These are phyloP conservation scores for Miscanthus lutarioriparius DNA, from an alignment of 176 grass and related monocot species.

Conservation along the genomic window DNA sequence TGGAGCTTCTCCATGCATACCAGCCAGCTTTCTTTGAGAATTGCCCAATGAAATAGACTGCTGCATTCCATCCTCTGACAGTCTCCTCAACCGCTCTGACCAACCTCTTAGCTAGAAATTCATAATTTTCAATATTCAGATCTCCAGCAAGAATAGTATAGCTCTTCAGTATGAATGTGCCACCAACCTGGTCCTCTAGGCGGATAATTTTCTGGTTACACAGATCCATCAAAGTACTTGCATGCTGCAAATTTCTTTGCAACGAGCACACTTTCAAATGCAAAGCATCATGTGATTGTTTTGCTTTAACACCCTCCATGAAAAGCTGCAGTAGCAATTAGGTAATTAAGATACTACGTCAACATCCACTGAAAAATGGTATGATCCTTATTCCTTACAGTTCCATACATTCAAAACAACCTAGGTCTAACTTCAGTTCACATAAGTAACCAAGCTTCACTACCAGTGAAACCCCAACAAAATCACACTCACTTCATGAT, in stretches of 20 bases:
- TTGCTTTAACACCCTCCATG: conserved; percentile 71
- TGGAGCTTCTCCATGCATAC: conserved; percentile 52
- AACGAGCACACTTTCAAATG: conserved; percentile 49
- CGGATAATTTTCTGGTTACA: conserved; percentile 57
- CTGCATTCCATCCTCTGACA: conserved; percentile 58
- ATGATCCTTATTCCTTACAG: background rate
- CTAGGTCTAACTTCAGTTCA: background rate
- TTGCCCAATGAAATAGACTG: conserved; percentile 49
- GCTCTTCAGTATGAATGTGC: conserved; percentile 11
- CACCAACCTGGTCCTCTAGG: conserved; percentile 71
- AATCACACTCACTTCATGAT: conserved; percentile 2
- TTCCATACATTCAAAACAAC: background rate
- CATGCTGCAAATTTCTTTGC: conserved; percentile 61
- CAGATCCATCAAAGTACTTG: conserved; percentile 62
- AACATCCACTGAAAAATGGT: background rate
- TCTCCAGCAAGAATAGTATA: conserved; percentile 2
- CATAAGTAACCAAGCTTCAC: background rate
- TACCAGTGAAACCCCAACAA: conserved; percentile 4
- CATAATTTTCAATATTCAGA: conserved; percentile 26
- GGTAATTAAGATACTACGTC: conserved; percentile 8
- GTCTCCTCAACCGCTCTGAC: conserved; percentile 59
- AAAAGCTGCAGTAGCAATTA: conserved; percentile 63
- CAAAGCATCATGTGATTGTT: conserved; percentile 57
- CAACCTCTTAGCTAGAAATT: conserved; percentile 68
- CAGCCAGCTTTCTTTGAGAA: conserved; percentile 58